Base-by-base conservation (phyloP, 2,329 filamentous ascomycete genomes). In the Calycina marina region DNA sequence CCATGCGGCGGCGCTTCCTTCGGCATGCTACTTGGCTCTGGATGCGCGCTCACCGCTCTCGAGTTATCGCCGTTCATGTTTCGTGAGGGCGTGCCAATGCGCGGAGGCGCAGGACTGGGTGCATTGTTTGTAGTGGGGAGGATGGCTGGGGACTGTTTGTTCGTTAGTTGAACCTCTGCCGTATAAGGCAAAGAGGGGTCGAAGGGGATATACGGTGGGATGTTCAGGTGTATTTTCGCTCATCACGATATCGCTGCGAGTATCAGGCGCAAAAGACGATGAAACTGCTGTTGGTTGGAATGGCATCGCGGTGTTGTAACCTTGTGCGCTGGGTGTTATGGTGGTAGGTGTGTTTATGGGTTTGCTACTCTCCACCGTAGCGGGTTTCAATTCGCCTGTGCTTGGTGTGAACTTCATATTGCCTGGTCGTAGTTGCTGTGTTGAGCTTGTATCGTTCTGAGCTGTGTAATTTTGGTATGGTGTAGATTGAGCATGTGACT, bases 1-100 rank as follows among this genome's bases (percentile, higher is more conserved):
- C 78, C 77, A 47, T 82, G 74, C 1, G 65, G 56, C 2, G 69
- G 63, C 10, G 72, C 65, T 47, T 77, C 67, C 9, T 64, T 55
- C 1, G 73, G 73, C 53, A 77, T 65, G n/a, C 58, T 55, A 15
- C 39, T 52, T 38, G 46, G 40, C 38, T 74, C 69, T 3, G 69
- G 68, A 37, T 72, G 67, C 28, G 60, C 63, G 17, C 69, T 74
- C 5, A 65, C 60, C 6, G 70, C 67, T 43, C 71, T 60, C 20
- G 69, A 73, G 40, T 59, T 56, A 36, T 57, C 53, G 34, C 58
- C 57, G 26, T 40, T 45, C 14, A 47, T 48, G 39, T 52, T 56
- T 31, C 60, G 59, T 15, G 52, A 53, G 4, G 62, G 66, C 11
- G 69, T 72, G 37, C 62, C 60, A 24, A 57, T 67, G 35, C 66